phyloP scores from a whole-genome alignment of 306 rosid species.

The Hippophae tibetana region DNA sequence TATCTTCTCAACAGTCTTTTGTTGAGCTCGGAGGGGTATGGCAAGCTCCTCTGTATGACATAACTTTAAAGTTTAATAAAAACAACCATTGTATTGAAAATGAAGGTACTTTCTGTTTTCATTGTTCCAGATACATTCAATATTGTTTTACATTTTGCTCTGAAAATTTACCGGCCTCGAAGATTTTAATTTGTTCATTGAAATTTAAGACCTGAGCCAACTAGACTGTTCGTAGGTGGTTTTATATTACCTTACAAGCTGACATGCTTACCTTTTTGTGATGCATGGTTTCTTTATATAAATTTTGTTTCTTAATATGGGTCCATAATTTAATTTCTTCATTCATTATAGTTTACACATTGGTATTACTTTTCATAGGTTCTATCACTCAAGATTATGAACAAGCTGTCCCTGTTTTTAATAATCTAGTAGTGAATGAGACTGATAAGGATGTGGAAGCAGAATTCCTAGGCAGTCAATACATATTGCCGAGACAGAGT shows the following conservation, averaged over 20 bases:
- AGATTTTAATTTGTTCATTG: background rate
- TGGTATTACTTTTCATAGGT: constrained; percentile 33
- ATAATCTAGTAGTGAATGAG: constrained; percentile 65
- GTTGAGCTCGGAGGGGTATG: constrained; percentile 40
- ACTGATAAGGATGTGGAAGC: constrained; percentile 57
- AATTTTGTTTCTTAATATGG: background rate
- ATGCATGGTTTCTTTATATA: too few species aligned
- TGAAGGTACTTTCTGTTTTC: constrained; percentile 40
- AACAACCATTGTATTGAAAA: constrained; percentile 10
- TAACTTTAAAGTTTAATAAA: constrained; percentile 34
- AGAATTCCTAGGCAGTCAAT: constrained; percentile 43
- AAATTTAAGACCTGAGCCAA: too few species aligned
- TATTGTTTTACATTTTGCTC: background rate
- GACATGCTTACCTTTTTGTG: too few species aligned
- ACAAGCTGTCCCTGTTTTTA: constrained; percentile 45
- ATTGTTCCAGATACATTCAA: background rate
- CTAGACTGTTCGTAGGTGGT: too few species aligned
- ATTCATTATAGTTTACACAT: background rate
- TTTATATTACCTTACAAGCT: too few species aligned
- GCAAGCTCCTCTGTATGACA: constrained; percentile 52
- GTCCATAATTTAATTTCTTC: background rate
- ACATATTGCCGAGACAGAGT: constrained; percentile 58
- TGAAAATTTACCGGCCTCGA: background rate
- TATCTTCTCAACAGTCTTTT: constrained; percentile 34
- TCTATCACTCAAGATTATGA: constrained; percentile 22